Evolutionary conservation across 2,329 filamentous ascomycete species (phyloP).

Genomic region (Colletotrichum liaoningense): DNA sequence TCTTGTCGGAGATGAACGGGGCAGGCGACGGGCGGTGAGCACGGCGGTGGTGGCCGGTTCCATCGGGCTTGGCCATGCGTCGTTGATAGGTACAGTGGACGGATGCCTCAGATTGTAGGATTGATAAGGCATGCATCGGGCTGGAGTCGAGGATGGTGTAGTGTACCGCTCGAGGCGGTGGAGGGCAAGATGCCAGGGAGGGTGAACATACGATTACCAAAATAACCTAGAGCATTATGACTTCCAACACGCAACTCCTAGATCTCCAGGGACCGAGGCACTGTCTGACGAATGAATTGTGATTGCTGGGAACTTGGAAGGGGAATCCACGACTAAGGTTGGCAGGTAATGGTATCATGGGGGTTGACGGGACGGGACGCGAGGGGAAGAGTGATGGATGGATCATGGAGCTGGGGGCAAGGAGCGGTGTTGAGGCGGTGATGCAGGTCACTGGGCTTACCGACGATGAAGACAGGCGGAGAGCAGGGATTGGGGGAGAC

Average conservation of each 20-base stretch:
- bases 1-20: conserved; percentile 34
- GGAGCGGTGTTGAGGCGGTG: conserved; percentile 36
- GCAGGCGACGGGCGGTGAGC: conserved; percentile 32
- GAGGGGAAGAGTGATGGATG: conserved; percentile 3
- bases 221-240: conserved; percentile 32
- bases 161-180: conserved; percentile 24
- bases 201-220: conserved; percentile 29
- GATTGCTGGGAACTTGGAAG: conserved; percentile 13
- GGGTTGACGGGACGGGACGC: conserved; percentile 31
- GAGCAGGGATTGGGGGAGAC: conserved; percentile 16
- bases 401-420: conserved; percentile 15
- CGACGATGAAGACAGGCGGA: conserved; percentile 30
- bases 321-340: conserved; percentile 7
- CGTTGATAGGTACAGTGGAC: conserved; percentile 12
- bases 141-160: conserved; percentile 14
- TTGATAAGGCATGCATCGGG: conserved; percentile 27
- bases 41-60: conserved; percentile 33
- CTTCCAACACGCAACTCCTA: conserved; percentile 28
- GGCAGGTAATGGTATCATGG: conserved; percentile 8
- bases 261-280: conserved; percentile 15
- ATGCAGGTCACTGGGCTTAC: conserved; percentile 35
- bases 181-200: conserved; percentile 11
- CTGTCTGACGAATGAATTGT: conserved; percentile 11
- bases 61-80: conserved; percentile 32
- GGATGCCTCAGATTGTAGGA: conserved; percentile 27